Base-by-base conservation (phyloP, 768 basidiomycete genomes). In the Sutorius australiensis region DNA sequence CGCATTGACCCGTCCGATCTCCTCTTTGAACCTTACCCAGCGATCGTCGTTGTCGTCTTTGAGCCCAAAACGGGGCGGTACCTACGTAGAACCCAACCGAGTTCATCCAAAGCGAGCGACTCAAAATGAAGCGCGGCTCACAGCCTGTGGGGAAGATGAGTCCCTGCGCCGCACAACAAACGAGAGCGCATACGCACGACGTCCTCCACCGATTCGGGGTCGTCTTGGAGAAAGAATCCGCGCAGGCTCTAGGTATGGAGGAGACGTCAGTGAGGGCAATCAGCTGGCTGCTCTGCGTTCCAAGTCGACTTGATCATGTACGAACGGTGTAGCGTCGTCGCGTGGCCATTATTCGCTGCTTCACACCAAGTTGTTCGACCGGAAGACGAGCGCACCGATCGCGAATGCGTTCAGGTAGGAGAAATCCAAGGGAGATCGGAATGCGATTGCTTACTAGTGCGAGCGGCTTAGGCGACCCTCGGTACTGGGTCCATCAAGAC, bases 51-150 rank as follows among this genome's bases (percentile, higher is more conserved):
- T 74, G 4, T 73, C 66, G 47, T 87, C 83, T 12, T 80, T 55
- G 14, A 87, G 74, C 14, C 84, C 86, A 48, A 88, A 85, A 14
- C 77, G 71, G 5, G 76, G 66, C 0, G 78, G 83, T 19, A 84
- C 64, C 84, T 86, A 84, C 64, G 83, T 86, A 63, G 14, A 44
- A 32, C 16, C 24, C 1, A 13, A 42, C 30, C n/a, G 30, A 38
- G 40, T 6, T 53, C 38, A 41, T 33, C 32, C 24, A 24, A 27
- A 21, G n/a, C 6, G 14, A 34, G 16, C 27, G 24, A 39, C 19
- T 21, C 42, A 1, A 11, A 17, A 24, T 4, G 24, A 39, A 32
- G 27, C 38, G 19, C 36, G 13, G 49, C 62, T 61, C 38, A 61
- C 59, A 16, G 59, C 53, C 64, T 60, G 28, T 14, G 28, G 13